phyloP scores from a whole-genome alignment of 805 yeast species.

The Metschnikowia cerradonensis region DNA sequence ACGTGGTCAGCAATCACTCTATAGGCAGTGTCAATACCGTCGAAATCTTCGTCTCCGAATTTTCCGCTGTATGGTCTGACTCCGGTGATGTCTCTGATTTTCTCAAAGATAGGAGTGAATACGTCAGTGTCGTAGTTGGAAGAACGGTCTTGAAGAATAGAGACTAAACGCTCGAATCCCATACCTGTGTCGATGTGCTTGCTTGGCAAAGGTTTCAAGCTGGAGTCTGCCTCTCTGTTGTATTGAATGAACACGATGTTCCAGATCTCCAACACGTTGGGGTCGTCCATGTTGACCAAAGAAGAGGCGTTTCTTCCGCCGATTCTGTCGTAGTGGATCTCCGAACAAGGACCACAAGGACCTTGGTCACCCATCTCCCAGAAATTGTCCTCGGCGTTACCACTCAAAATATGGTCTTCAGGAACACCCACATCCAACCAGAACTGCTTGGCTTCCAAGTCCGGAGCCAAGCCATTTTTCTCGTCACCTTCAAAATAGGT shows the following conservation, averaged over 20 bases:
- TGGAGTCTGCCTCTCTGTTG: conserved; percentile 87
- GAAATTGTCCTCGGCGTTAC: conserved; percentile 85
- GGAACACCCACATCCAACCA: conserved; percentile 89
- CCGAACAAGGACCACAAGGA: conserved; percentile 99
- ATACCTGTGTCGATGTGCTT: conserved; percentile 97
- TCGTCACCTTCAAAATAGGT: conserved; percentile 96
- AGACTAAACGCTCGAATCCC: conserved; percentile 97
- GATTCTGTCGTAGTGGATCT: conserved; percentile 94
- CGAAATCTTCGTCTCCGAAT: conserved; percentile 87
- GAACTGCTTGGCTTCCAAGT: conserved; percentile 82
- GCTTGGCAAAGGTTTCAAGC: conserved; percentile 80
- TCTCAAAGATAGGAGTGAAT: conserved; percentile 80
- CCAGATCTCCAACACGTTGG: conserved; percentile 97
- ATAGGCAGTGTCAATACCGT: conserved; percentile 97
- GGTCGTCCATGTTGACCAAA: conserved; percentile 94
- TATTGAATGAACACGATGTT: conserved; percentile 94
- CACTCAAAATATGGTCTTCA: conserved; percentile 91
- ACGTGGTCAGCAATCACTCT: conserved; percentile 98
- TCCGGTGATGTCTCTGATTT: conserved; percentile 89
- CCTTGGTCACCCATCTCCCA: conserved; percentile 99
- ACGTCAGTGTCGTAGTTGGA: conserved; percentile 98
- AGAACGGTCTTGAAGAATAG: conserved; percentile 82
- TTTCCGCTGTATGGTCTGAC: conserved; percentile 88
- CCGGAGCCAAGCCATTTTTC: conserved; percentile 79
- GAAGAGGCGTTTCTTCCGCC: conserved; percentile 95